Evolutionary conservation across 768 basidiomycete genomes (phyloP).

Genomic region (Lactarius sp.): DNA sequence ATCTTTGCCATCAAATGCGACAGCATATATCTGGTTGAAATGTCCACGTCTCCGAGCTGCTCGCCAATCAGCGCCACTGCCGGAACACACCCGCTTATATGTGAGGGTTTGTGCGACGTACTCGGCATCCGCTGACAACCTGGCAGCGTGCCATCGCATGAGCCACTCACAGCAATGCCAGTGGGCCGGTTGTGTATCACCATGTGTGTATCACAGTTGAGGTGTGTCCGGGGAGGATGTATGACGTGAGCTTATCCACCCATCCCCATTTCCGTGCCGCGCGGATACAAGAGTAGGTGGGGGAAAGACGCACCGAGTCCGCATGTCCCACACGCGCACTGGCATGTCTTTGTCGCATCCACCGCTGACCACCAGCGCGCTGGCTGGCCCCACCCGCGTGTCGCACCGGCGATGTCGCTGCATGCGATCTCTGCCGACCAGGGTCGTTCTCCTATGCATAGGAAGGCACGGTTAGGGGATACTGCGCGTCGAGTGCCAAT

Average conservation of each 20-base stretch:
- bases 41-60: conserved; percentile 44
- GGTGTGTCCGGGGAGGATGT: conserved; percentile 76
- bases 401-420: conserved; percentile 57
- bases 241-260: conserved; percentile 28
- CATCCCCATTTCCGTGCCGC: neutral
- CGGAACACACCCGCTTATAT: neutral
- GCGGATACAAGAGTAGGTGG: neutral
- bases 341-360: conserved; percentile 91
- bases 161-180: conserved; percentile 85
- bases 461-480: neutral
- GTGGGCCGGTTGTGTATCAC: conserved; percentile 80
- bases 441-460: neutral
- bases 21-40: conserved; percentile 87
- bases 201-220: conserved; percentile 89
- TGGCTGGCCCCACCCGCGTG: conserved; percentile 86
- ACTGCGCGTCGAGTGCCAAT: conserved; percentile 40
- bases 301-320: conserved; percentile 62
- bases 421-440: conserved; percentile 2
- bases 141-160: conserved; percentile 73
- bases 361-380: conserved; percentile 82
- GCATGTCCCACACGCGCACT: conserved; percentile 88
- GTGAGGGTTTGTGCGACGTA: conserved; percentile 33
- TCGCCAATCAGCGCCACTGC: conserved; percentile 30
- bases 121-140: conserved; percentile 84
- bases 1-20: conserved; percentile 84